Evolutionary conservation across 208 protist species (phyloP), one percentile per base, ranked within the genome.

Genomic region (Vickermania spadyakhi): DNA sequence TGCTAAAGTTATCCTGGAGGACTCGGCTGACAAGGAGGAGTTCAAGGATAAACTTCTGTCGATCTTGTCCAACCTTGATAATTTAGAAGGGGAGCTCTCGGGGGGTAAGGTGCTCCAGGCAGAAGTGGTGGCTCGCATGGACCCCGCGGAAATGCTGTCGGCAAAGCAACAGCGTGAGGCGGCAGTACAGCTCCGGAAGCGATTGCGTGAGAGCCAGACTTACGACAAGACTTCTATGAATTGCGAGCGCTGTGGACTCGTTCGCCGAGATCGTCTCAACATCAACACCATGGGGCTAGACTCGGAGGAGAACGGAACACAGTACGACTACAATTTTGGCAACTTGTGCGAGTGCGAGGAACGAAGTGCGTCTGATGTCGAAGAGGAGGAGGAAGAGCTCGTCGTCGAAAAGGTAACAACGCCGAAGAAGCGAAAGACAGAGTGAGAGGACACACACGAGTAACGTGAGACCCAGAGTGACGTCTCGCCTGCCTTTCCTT

Each of bases 251-350:
- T 95, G 89, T 50, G 81, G 85, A 21, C 72, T 87, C 25, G 81
- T 91, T 28, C 82, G 89, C n/a, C 73, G 70, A 1, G 81, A 91
- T 61, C 75, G 89, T 1, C 70, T 95, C 23, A 95, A 95, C 69
- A 79, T 93, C 51, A 95, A 95, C 50, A 75, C 91, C 41, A 53
- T 95, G 13, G 89, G 72, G 4, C 77, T 95, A 28, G 89, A 95
- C 61, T 95, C 89, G 3, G 84, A 91, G 62, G 81, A 91, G 60
- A 89, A 80, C 56, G 89, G 89, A 26, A 86, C 83, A 7, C 89
- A 95, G 23, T 95, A 91, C 60, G 89, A 95, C 53, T 95, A 93
- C 70, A 89, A 92, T 64, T 95, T 90, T 73, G 89, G 91, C 51
- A 90, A 90, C 56, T 51, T 77, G 27, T 95, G 89, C 52, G 64